Conservation (phyloP, 805 yeast species). For the Candida vaughaniae region DNA sequence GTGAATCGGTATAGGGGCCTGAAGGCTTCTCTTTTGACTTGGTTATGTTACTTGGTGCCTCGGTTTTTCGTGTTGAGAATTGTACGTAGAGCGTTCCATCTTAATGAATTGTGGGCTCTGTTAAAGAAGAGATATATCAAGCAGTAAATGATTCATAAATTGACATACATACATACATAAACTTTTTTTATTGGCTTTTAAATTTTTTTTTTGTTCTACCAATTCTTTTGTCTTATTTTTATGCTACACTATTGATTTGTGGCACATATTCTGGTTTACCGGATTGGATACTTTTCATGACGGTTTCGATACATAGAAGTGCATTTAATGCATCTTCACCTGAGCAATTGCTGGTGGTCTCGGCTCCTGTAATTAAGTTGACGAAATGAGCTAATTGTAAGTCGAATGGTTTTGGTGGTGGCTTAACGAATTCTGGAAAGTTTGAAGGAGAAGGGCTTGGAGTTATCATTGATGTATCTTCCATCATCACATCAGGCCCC, state of each 20-base stretch:
- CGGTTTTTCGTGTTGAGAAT: constrained; percentile 43
- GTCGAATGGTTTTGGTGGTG: constrained; percentile 30
- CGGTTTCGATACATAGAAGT: constrained; percentile 39
- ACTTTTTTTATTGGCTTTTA: no score
- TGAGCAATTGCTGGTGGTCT: constrained; percentile 24
- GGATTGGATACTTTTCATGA: constrained; percentile 28
- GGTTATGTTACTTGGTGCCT: constrained; percentile 38
- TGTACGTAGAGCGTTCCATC: constrained; percentile 36
- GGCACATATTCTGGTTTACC: constrained; percentile 23
- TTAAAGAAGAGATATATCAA: constrained; percentile 2
- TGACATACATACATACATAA: no score
- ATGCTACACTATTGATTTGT: constrained; percentile 7
- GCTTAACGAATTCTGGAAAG: constrained; percentile 12
- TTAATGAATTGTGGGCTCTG: constrained; percentile 23
- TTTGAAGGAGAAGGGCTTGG: constrained; percentile 13
- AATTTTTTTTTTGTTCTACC: no score
- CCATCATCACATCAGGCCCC: no score
- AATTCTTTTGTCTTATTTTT: no score
- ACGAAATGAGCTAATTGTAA: constrained; percentile 38
- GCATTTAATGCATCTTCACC: constrained; percentile 41
- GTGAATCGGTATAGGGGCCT: constrained; percentile 61
- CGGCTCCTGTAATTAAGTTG: constrained; percentile 28
- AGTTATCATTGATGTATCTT: constrained; percentile 6
- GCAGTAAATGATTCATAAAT: no score
- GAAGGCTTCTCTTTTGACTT: constrained; percentile 37